Evolutionary conservation across 768 basidiomycete genomes (phyloP).

Genomic region (Boletus subparvulus): DNA sequence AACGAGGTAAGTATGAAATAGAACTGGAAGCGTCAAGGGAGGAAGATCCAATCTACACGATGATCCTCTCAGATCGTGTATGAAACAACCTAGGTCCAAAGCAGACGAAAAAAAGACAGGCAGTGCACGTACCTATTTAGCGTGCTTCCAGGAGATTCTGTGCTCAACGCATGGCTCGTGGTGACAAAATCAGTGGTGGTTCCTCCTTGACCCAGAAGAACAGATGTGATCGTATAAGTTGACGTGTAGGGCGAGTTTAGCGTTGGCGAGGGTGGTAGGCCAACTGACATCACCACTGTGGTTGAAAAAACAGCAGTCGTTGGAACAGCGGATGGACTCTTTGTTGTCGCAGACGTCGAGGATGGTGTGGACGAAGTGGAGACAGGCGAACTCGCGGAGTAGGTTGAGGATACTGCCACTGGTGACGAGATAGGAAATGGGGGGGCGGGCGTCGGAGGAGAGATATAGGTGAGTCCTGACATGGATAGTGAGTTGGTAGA

Average conservation of each 20-base stretch:
- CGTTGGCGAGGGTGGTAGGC: not conserved
- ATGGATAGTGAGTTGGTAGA: not conserved
- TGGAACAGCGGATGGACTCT: not conserved
- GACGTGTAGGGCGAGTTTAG: conserved; percentile 9
- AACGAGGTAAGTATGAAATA: conserved; percentile 1
- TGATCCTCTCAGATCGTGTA: conserved; percentile 10
- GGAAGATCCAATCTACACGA: conserved; percentile 5
- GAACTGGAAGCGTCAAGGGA: not conserved
- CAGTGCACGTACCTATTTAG: conserved; percentile 16
- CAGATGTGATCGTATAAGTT: conserved; percentile 22
- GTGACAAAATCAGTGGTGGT: conserved; percentile 20
- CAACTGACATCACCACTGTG: conserved; percentile 11
- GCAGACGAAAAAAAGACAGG: not conserved
- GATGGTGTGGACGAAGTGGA: not conserved
- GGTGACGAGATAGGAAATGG: not conserved
- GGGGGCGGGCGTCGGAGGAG: not conserved
- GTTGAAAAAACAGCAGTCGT: conserved; percentile 16
- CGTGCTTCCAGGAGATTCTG: conserved; percentile 3
- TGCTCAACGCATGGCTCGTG: conserved; percentile 26
- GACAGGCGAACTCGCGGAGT: not conserved
- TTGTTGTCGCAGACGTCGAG: not conserved
- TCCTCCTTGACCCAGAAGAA: conserved; percentile 11
- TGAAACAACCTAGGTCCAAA: not conserved
- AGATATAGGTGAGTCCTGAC: not conserved
- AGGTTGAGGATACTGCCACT: not conserved